Evolutionary conservation across 371 early-diverging fungal species (phyloP).

Genomic region (Dinochytrium kinnereticum): DNA sequence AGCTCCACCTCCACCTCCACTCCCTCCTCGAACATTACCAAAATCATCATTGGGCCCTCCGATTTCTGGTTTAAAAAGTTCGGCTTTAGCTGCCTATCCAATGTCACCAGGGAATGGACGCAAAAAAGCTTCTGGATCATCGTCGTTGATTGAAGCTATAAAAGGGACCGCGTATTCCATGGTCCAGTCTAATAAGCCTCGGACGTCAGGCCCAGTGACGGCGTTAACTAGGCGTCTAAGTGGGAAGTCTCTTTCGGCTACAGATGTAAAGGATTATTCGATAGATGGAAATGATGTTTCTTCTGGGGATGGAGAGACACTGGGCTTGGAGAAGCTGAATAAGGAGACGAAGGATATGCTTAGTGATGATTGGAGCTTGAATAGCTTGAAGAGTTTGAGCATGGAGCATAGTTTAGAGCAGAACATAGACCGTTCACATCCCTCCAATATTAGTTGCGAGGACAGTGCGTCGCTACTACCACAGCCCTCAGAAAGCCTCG

Average conservation of each 20-base stretch:
- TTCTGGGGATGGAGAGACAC: neutral
- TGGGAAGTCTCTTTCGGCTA: constrained; percentile 11
- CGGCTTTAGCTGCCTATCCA: neutral
- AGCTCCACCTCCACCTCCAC: too few species aligned
- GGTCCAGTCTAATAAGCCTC: neutral
- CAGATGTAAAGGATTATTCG: neutral
- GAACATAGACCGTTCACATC: too few species aligned
- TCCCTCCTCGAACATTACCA: too few species aligned
- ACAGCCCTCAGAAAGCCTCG: too few species aligned
- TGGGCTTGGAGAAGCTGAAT: neutral
- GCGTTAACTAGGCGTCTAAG: neutral
- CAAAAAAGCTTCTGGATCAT: neutral
- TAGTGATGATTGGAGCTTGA: constrained; percentile 17
- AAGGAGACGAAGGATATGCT: neutral
- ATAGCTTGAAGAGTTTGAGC: constrained; percentile 12
- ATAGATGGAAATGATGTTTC: neutral
- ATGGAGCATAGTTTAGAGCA: neutral
- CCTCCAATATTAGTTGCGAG: too few species aligned
- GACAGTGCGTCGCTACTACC: too few species aligned
- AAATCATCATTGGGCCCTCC: neutral
- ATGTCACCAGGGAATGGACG: neutral
- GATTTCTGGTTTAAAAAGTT: neutral
- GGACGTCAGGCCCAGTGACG: neutral
- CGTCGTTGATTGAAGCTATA: constrained; percentile 4
- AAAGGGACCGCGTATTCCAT: constrained; percentile 14